Conservation (phyloP, 768 basidiomycete genomes). For the Astraeus odoratus region DNA sequence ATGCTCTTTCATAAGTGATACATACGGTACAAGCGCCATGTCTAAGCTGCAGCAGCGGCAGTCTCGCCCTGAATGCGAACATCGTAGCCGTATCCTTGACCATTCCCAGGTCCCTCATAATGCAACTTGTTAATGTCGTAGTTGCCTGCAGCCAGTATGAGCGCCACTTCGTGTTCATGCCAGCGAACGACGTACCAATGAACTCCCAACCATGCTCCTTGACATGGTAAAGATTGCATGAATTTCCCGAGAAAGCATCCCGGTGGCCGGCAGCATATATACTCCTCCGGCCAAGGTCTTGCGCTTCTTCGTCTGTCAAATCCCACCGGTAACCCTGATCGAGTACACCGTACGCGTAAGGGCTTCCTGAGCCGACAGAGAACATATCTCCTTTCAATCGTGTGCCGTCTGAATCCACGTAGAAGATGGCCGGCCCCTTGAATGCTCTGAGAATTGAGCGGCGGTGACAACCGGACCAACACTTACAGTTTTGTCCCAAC, state of each 20-base stretch:
- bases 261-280: conserved; percentile 97
- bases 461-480: neutral
- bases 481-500: conserved; percentile 96
- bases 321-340: conserved; percentile 97
- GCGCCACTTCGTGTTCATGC: conserved; percentile 1
- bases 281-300: conserved; percentile 87
- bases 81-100: conserved; percentile 77
- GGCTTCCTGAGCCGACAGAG: conserved; percentile 96
- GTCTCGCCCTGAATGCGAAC: conserved; percentile 53
- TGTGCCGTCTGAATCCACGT: conserved; percentile 96
- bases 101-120: conserved; percentile 78
- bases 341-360: conserved; percentile 97
- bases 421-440: conserved; percentile 89
- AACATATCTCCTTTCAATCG: conserved; percentile 96
- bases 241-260: conserved; percentile 94
- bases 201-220: conserved; percentile 95
- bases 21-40: conserved; percentile 15
- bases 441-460: conserved; percentile 8
- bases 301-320: conserved; percentile 85
- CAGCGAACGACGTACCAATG: conserved; percentile 57
- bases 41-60: conserved; percentile 34
- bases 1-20: too few relatives aligned
- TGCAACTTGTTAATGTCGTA: conserved; percentile 89
- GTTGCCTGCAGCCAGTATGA: conserved; percentile 52
- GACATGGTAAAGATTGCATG: conserved; percentile 93